phyloP scores from a whole-genome alignment of 805 yeast species.

The Deakozyma indianensis region DNA sequence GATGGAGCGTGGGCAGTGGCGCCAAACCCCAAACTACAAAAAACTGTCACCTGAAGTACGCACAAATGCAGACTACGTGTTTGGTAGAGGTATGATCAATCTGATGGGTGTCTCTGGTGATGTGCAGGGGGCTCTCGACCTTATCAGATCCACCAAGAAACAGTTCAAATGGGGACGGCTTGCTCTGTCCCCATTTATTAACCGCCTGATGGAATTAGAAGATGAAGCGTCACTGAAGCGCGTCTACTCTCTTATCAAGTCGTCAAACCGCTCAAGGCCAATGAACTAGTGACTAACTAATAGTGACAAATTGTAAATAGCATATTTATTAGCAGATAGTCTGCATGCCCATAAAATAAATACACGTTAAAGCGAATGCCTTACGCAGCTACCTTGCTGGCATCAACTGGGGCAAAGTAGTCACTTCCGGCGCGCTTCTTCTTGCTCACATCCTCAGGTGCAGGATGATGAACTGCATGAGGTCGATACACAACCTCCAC shows the following conservation, averaged over 20 bases:
- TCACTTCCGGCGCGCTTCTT: conserved; percentile 7
- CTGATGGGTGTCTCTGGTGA: conserved; percentile 41
- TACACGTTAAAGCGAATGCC: too few relatives aligned
- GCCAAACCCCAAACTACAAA: conserved; percentile 43
- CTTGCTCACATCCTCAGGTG: not conserved
- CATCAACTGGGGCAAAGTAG: conserved; percentile 2
- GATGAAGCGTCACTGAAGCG: conserved; percentile 18
- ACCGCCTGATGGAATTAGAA: conserved; percentile 29
- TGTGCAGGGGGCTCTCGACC: conserved; percentile 53
- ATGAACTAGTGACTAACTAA: too few relatives aligned
- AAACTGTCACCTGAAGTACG: conserved; percentile 23
- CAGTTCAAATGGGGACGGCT: conserved; percentile 56
- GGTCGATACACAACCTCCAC: conserved; percentile 42
- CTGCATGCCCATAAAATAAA: not conserved
- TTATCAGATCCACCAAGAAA: conserved; percentile 51
- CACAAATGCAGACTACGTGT: conserved; percentile 40
- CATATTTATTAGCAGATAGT: not conserved
- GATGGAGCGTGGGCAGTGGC: conserved; percentile 63
- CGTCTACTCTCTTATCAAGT: conserved; percentile 4
- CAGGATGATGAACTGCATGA: conserved; percentile 35
- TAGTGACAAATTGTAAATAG: too few relatives aligned
- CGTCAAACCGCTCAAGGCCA: not conserved
- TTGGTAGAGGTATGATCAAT: conserved; percentile 59
- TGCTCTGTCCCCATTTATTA: conserved; percentile 29
- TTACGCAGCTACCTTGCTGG: not conserved